Conservation (phyloP, 108 stramenopile genomes). For the Seminavis robusta region DNA sequence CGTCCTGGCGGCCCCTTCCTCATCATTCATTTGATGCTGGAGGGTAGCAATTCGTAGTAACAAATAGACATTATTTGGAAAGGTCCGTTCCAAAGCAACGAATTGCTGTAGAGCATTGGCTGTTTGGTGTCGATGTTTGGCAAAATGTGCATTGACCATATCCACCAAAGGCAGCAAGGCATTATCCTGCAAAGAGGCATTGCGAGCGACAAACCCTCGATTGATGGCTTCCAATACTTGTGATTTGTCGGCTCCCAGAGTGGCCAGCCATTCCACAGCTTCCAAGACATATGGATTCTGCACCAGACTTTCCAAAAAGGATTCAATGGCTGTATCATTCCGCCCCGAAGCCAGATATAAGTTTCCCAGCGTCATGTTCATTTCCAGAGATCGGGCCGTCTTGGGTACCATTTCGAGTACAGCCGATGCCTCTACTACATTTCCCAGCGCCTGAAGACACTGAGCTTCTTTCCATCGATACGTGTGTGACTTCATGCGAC, state of each 20-base stretch:
- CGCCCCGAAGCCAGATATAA: conserved; percentile 52
- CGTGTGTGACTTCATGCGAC: conserved; percentile 32
- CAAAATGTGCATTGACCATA: conserved; percentile 33
- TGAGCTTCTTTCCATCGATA: conserved; percentile 79
- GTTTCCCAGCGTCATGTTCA: conserved; percentile 68
- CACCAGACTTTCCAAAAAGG: conserved; percentile 50
- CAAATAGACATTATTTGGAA: conserved; percentile 68
- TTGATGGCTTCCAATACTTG: conserved; percentile 38
- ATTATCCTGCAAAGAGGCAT: not conserved
- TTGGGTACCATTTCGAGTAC: conserved; percentile 66
- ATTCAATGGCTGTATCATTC: conserved; percentile 38
- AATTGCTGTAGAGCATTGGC: conserved; percentile 47
- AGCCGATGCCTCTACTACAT: conserved; percentile 60
- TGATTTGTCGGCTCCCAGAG: conserved; percentile 36
- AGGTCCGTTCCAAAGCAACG: conserved; percentile 50
- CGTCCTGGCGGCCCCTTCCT: conserved; percentile 42
- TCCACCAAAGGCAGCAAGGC: conserved; percentile 17
- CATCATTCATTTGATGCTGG: conserved; percentile 63
- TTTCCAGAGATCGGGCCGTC: conserved; percentile 35
- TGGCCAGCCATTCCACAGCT: conserved; percentile 52
- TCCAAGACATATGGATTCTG: conserved; percentile 71
- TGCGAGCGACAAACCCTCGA: conserved; percentile 18
- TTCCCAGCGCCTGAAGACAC: conserved; percentile 56
- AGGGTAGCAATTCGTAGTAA: conserved; percentile 59
- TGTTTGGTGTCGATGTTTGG: conserved; percentile 32